Evolutionary conservation across 2,329 filamentous ascomycete species (phyloP), one percentile per base, ranked within the genome.

Genomic region (Ophiosphaerella korrae): DNA sequence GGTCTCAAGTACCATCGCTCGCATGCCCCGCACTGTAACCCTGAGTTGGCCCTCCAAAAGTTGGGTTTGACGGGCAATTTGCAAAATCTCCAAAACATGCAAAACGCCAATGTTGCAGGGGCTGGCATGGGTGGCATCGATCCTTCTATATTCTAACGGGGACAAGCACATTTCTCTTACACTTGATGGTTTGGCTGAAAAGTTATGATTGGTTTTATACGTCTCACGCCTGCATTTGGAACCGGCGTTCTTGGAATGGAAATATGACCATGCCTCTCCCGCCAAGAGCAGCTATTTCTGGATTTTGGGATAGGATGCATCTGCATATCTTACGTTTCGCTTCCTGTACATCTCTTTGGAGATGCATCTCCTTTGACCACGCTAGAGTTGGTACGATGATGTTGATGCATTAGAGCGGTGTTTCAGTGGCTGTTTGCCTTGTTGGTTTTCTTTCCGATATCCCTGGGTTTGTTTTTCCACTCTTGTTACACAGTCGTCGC

Each of bases 11-110:
- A 99, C 71, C 86, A 88, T 67, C 71, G 78, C 50, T 74, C 81
- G 61, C 76, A 97, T 73, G 94, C 91, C 11, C 88, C 91, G 21
- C 88, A 89, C 45, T 97, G 92, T 78, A 95, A 96, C 68, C 91
- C 92, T 0, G 92, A 96, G 55, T 84, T 88, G 24, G 83, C 85
- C 66, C 72, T 84, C 46, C 78, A 79, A 40, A 70, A 69, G 46
- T 64, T 73, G 57, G 72, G 67, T 14, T 60, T 74, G 31, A 66
- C 70, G 13, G 71, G 66, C 42, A 75, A 74, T 42, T 55, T 77
- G 40, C 74, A 77, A 55, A 66, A 59, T 21, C 75, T 75, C 45
- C 69, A 76, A 63, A 77, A 76, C 37, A 47, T 70, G 51, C 68
- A 72, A 39, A 69, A 67, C 29, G 77, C 76, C 53, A 80, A 80